Base-by-base conservation (phyloP, 2,329 filamentous ascomycete genomes). In the Blastomyces emzantsi region DNA sequence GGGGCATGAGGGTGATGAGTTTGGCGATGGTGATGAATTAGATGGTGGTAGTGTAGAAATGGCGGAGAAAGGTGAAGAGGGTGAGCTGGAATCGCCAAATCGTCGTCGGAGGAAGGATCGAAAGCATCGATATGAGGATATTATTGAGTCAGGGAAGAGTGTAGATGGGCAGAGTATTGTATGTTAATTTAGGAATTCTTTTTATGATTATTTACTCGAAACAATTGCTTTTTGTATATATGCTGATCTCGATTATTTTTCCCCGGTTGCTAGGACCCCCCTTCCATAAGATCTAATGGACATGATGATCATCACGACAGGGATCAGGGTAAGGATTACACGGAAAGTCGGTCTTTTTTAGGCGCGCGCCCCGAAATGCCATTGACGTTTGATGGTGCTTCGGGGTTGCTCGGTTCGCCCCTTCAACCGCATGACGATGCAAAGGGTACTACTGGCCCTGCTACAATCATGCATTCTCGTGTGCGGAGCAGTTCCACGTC, bases 311-410 rank as follows among this genome's bases (percentile, higher is more conserved):
- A 51, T 49, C 41, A 64, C 17, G 61, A 62, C 15, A 30, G 52
- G 61, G 47, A 66, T 56, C 51, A 36, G 52, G 71, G 76, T 67
- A 73, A 77, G 71, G 65, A 73, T 66, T 33, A 19, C 15, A 72
- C 75, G 71, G 66, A 73, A 66, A 17, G 25, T 6, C 72, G 80
- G 77, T 81, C 83, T 86, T 86, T 86, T 86, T 85, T 86, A 87
- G 84, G 74, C 73, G 78, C 79, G 77, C 79, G 82, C 83, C 83
- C 82, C 81, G 84, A 84, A 82, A 81, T 82, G 77, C 80, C 80
- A 76, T 67, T 66, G 61, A 65, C 73, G 75, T 69, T 71, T 72
- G 67, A 73, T 73, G 73, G 77, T 78, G 77, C 77, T 81, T 80
- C 79, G 77, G 77, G 76, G 75, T 72, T 60, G 17, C 28, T 70